Base-by-base conservation (phyloP, 148 eudicot species). In the Rhododendron ovatum region DNA sequence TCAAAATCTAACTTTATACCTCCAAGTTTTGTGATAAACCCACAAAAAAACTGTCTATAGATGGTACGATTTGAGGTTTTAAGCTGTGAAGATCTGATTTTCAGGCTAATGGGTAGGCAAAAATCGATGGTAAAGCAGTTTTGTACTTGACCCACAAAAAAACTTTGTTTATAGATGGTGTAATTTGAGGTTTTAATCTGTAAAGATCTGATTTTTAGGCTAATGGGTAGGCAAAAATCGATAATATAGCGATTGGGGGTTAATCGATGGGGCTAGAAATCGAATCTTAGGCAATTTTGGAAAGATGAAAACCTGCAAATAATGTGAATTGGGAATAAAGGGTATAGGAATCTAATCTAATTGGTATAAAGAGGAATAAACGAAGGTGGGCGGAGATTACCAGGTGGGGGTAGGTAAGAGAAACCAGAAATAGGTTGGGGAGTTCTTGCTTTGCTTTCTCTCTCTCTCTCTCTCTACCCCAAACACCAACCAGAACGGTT, bases 331-430 rank as follows among this genome's bases (percentile, higher is more conserved):
- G 50, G 57, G 35, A 22, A 84, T 30, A 83, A 65, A 18, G 85
- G 61, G 61, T 48, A 11, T 4, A 50, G 26, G 33, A 33, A 30
- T 15, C 57, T 30, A 33, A 30, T 15, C 57, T 30, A 73, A 9
- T 57, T 37, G 84, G 71, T 20, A 57, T 59, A 82, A 2, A 82
- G 73, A 78, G 30, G 74, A 78, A 57, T 85, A 26, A 77, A 57
- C 81, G 48, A 39, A 59, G 79, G 7, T 13, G 47, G 74, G 85
- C 43, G 73, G 73, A 86, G 57, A 86, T 86, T 73, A 77, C 74
- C 85, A 83, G 74, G 63, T 30, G 63, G 22, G 22, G 45, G 22
- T 83, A 37, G 82, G 81, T 28, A 82, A 65, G 48, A 69, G 76
- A 55, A 10, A 22, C 45, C 15, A 63, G 76, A 73, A 84, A 71